Evolutionary conservation across 371 early-diverging fungal species (phyloP), one percentile per base, ranked within the genome.

Genomic region (Actinomucor elegans): DNA sequence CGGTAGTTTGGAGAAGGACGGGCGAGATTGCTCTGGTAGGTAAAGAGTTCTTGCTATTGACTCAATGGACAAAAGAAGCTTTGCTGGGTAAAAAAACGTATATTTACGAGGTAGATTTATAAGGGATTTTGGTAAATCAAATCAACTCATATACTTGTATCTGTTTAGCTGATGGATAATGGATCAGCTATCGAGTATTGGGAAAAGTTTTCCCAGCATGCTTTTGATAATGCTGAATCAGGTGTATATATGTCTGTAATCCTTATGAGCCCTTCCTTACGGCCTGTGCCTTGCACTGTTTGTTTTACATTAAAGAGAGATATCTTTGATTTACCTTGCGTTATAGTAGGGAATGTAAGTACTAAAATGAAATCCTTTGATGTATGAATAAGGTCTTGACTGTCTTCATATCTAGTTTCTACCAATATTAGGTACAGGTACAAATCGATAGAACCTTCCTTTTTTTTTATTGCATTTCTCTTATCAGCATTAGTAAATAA

Each of bases 21-120:
- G 94, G 94, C 31, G 92, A 92, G 66, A 90, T 94, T 46, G 86
- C 84, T 0, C 62, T 92, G 26, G 92, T 93, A 1, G 92, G 94
- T 35, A 91, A 91, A 56, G 93, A 93, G 66, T 94, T 94, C 69
- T 82, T 86, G 5, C 66, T 92, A 34, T 55, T 94, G 59, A 92
- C 93, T 1, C 82, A 84, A 52, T 93, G 93, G 94, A 66, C 81
- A 45, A 81, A 81, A 34, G 89, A 91, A 24, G 73, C 81, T 50
- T 74, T 93, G 41, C 52, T 91, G n/a, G 74, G 75, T 29, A 85
- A 84, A 57, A 75, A 75, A 50, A 86, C 83, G 7, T 90, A 85
- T 55, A 88, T 88, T 53, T 90, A 87, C 52, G 88, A 90, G 71
- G 77, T 79, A 66, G 9, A 18, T 7, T 29, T 6, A 31, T 14